A percentile compares a stretch with the other conserved stretches of the same genome.
phyloP scores from a whole-genome alignment of 1,139 yeast species.

The Wickerhamomyces sp. region DNA sequence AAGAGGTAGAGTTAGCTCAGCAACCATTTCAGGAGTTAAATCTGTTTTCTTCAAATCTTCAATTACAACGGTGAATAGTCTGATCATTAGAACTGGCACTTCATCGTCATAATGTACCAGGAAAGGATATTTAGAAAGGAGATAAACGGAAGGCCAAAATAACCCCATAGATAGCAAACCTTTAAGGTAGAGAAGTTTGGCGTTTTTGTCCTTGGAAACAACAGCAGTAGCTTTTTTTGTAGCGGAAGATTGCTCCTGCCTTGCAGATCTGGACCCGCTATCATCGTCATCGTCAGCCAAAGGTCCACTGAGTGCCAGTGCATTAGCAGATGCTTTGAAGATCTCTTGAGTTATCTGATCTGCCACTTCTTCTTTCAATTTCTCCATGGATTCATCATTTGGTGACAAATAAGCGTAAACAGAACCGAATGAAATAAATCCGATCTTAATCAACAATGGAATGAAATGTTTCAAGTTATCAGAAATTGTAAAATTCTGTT shows the following conservation, averaged over 20 bases:
- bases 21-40: conserved; percentile 9
- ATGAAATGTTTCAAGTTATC: conserved; percentile 43
- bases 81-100: conserved; percentile 41
- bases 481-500: conserved; percentile 31
- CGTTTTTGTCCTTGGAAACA: conserved; percentile 9
- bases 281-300: conserved; percentile 59
- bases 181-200: conserved; percentile 39
- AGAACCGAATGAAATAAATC: conserved; percentile 60
- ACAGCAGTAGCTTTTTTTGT: conserved; percentile 9
- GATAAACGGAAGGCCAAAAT: conserved; percentile 55
- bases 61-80: conserved; percentile 47
- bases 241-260: conserved; percentile 4
- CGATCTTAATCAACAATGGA: conserved; percentile 60
- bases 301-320: conserved; percentile 86
- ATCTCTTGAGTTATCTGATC: conserved; percentile 57
- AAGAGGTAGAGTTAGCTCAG: conserved; percentile 21
- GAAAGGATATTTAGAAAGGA: conserved; percentile 60
- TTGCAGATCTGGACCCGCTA: conserved; percentile 9
- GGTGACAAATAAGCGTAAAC: conserved; percentile 56
- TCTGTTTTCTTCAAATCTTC: conserved; percentile 39
- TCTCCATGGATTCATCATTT: conserved; percentile 26
- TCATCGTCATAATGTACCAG: conserved; percentile 53
- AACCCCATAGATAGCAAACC: conserved; percentile 58
- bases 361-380: conserved; percentile 42
- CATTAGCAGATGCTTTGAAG: conserved; percentile 64